Evolutionary conservation across 78 protist species (phyloP).

Genomic region (Tieghemostelium lacteum): DNA sequence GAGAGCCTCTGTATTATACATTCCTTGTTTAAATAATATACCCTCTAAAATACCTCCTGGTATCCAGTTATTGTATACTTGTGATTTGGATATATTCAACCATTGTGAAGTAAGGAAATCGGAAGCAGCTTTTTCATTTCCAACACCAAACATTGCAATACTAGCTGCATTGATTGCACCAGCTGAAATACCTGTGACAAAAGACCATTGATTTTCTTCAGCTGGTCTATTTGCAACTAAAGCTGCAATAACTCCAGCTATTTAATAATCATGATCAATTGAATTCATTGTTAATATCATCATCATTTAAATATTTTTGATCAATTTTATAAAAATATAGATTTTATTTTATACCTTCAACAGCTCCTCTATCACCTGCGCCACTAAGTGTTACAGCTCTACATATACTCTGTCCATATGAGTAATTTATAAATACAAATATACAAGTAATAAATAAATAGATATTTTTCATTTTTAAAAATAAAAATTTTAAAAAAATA

Average conservation of each 20-base stretch:
- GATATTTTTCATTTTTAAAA: too few relatives aligned
- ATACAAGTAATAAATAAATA: too few relatives aligned
- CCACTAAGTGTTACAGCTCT: too few relatives aligned
- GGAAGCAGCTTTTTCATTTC: slow-evolving; percentile 24
- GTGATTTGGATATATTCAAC: slow-evolving; percentile 11
- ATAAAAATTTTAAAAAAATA: too few relatives aligned
- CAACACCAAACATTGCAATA: slow-evolving; percentile 61
- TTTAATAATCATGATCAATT: too few relatives aligned
- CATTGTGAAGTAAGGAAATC: slow-evolving; percentile 36
- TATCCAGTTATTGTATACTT: slow-evolving; percentile 46
- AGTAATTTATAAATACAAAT: too few relatives aligned
- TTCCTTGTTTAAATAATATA: slow-evolving; percentile 28
- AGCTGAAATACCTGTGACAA: slow-evolving; percentile 55
- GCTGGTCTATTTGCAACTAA: neutral
- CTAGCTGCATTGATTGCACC: slow-evolving; percentile 75
- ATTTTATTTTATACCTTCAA: too few relatives aligned
- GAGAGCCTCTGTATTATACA: slow-evolving; percentile 26
- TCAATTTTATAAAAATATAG: too few relatives aligned
- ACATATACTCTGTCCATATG: too few relatives aligned
- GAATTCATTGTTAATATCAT: too few relatives aligned
- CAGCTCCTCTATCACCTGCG: too few relatives aligned
- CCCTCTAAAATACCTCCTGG: slow-evolving; percentile 43
- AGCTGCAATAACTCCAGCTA: neutral
- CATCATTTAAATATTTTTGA: too few relatives aligned
- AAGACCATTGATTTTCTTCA: slow-evolving; percentile 26